These are phyloP conservation scores for Aspergillus piperis DNA, from an alignment of 2,329 filamentous ascomycete species.

Conservation along the genomic window DNA sequence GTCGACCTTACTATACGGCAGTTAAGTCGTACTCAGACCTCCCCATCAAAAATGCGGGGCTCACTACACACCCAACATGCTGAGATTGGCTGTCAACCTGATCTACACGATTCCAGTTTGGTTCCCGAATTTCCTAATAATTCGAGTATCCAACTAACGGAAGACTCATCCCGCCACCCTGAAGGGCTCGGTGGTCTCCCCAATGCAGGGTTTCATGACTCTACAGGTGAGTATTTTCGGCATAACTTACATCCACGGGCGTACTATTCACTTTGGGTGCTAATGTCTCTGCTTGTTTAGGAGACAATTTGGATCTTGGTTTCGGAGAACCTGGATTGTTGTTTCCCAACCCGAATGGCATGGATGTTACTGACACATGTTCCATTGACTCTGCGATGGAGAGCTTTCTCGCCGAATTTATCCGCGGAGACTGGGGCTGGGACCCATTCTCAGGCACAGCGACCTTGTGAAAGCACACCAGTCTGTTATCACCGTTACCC, in stretches of 20 bases:
- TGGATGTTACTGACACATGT: conserved; percentile 2
- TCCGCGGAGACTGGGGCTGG: conserved; percentile 31
- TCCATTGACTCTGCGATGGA: conserved; percentile 26
- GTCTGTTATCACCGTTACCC: background rate
- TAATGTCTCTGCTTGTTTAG: background rate
- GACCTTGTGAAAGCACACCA: background rate
- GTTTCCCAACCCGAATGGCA: conserved; percentile 1
- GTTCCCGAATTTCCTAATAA: background rate
- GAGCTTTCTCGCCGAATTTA: conserved; percentile 24
- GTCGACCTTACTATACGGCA: conserved; percentile 31
- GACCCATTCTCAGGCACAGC: conserved; percentile 22
- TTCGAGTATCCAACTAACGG: background rate
- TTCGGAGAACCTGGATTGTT: background rate
- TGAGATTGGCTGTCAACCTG: background rate
- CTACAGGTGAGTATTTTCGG: background rate
- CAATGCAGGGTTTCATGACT: background rate
- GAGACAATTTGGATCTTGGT: background rate
- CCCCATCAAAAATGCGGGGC: background rate
- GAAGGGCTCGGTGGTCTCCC: background rate
- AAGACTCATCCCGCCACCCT: background rate
- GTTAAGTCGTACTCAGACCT: conserved; percentile 15
- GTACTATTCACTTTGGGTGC: background rate
- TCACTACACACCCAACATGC: background rate
- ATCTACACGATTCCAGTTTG: background rate
- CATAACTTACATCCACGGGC: no score